Evolutionary conservation across 164 flowering plant species (phyloP), one percentile per base, ranked within the genome.

Genomic region (Macadamia integrifolia): DNA sequence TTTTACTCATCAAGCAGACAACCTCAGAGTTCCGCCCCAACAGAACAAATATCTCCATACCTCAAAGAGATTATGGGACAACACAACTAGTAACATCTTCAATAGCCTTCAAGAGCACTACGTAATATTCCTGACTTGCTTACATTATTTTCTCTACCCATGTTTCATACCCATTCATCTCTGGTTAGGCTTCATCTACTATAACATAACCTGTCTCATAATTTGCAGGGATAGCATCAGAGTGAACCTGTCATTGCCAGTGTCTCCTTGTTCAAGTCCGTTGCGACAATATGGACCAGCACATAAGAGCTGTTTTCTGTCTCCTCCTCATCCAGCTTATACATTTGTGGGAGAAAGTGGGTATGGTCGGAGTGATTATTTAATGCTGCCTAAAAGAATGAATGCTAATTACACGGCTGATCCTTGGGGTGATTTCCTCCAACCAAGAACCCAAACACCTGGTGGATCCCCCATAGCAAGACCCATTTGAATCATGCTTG

Each of bases 241-340:
- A 61, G 44, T 58, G 66, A 78, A 75, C 64, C 53, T 69, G 66
- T 78, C 81, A 29, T 60, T 75, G 61, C 81, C 78, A 1, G 78
- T 78, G 32, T 75, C 76, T 48, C 81, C 78, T 6, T 69, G 75
- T 60, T 72, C 81, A 64, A 78, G 81, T 62, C 81, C 81, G 48
- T 60, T 78, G 61, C 62, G 73, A 59, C 82, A 79, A 13, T 57
- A 64, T 49, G 89, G 84, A 58, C 73, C 86, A 2, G 71, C 87
- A 15, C 76, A 79, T 60, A 77, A 61, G 73, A 89, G 81, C 69
- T 81, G 80, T 69, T 81, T 76, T 60, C 80, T 85, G 29, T 85
- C 96, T 43, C 93, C 96, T 67, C 92, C 88, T 53, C 91, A 86
- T 73, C 88, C 90, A n/a, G 40, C 81, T 63, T 83, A 68, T 65